Percentiles rank a stretch among this genome's conserved stretches.
Conservation (phyloP, 352 stramenopile genomes). For the Phytopythium chamaehyphon region DNA sequence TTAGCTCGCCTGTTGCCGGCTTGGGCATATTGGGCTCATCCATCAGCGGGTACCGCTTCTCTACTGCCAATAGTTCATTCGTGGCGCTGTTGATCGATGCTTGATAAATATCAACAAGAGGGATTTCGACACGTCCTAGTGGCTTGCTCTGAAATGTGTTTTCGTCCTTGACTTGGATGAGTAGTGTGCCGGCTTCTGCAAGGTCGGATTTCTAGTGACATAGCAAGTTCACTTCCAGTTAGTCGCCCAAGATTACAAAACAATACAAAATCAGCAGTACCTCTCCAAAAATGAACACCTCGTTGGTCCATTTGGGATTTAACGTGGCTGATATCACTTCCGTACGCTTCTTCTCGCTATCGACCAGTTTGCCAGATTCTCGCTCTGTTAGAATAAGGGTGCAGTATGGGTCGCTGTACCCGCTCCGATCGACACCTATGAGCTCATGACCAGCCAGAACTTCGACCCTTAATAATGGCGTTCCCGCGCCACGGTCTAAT, state of each 20-base stretch:
- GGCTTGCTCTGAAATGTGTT: conserved; percentile 60
- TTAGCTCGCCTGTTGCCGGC: conserved; percentile 46
- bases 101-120: conserved; percentile 52
- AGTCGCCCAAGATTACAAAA: neutral
- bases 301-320: conserved; percentile 65
- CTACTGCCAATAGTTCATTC: conserved; percentile 37
- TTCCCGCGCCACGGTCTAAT: conserved; percentile 20
- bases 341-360: conserved; percentile 70
- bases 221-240: neutral
- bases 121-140: conserved; percentile 61
- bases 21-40: conserved; percentile 78
- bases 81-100: conserved; percentile 48
- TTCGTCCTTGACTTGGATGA: conserved; percentile 75
- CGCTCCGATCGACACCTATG: conserved; percentile 45
- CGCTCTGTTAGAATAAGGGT: conserved; percentile 57
- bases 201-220: conserved; percentile 39
- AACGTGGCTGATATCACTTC: conserved; percentile 61
- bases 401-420: conserved; percentile 77
- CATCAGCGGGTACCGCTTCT: conserved; percentile 53
- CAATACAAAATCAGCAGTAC: conserved; percentile 30
- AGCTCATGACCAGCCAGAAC: conserved; percentile 60
- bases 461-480: conserved; percentile 42
- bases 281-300: conserved; percentile 57
- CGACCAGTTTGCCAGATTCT: conserved; percentile 34
- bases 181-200: conserved; percentile 30